Conservation (phyloP, 176 grass and related monocot genomes). For the Carex littledalei region DNA sequence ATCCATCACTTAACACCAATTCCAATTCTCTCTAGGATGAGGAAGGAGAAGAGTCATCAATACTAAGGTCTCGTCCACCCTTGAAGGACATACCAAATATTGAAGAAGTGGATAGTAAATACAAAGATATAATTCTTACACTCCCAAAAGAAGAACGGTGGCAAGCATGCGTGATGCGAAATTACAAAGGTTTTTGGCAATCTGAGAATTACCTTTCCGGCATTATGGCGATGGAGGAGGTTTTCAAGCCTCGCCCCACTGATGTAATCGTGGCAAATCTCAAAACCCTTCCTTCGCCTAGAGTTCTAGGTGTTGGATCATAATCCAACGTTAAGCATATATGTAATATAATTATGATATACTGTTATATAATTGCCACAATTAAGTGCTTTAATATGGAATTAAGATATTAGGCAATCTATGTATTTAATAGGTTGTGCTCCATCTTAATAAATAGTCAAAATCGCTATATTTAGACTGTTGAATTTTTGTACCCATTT, state of each 20-base stretch:
- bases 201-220: background rate
- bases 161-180: background rate
- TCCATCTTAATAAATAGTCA: too few species aligned
- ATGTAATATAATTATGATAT: too few species aligned
- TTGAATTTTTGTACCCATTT: too few species aligned
- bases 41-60: background rate
- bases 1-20: background rate
- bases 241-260: background rate
- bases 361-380: too few species aligned
- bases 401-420: too few species aligned
- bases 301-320: too few species aligned
- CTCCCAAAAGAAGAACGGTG: constrained; percentile 1
- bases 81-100: background rate
- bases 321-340: too few species aligned
- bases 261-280: constrained; percentile 17
- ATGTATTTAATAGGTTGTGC: too few species aligned
- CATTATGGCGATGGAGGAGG: background rate
- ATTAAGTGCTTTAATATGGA: too few species aligned
- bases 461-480: too few species aligned
- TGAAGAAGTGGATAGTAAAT: background rate
- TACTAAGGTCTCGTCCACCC: background rate
- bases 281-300: too few species aligned
- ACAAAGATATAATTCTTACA: background rate
- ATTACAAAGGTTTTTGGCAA: background rate
- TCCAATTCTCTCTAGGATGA: background rate